Evolutionary conservation across 202 grass and related monocot genomes (phyloP).

Genomic region (Musa balbisiana): DNA sequence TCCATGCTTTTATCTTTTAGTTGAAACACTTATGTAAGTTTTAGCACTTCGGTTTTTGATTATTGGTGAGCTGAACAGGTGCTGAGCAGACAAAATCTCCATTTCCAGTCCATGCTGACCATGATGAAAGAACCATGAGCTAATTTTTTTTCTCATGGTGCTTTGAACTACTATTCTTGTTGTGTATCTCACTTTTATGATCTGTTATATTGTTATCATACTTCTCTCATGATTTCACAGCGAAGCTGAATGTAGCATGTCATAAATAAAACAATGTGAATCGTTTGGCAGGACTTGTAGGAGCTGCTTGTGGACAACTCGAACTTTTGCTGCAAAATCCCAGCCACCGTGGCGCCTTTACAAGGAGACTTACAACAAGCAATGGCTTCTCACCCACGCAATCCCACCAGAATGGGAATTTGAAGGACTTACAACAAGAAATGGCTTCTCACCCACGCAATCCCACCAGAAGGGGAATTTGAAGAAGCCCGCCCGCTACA

Average conservation of each 20-base stretch:
- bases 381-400: constrained; percentile 17
- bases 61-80: no score
- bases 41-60: no score
- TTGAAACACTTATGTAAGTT: no score
- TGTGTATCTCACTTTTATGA: no score
- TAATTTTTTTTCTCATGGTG: no score
- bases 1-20: no score
- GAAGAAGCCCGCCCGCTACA: constrained; percentile 42
- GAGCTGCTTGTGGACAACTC: constrained; percentile 60
- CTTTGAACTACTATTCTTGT: no score
- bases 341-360: not conserved
- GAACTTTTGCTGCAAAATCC: constrained; percentile 34
- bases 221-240: no score
- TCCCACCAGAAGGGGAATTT: constrained; percentile 21
- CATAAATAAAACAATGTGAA: constrained; percentile 12
- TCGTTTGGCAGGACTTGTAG: constrained; percentile 59
- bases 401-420: constrained; percentile 23
- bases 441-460: constrained; percentile 18
- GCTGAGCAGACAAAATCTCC: no score
- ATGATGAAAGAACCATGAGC: no score
- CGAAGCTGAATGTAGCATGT: not conserved
- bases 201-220: no score
- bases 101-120: no score
- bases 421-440: constrained; percentile 4
- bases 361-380: not conserved